Conservation (phyloP, 1,284 basidiomycete species). For the Vanrija sp. region DNA sequence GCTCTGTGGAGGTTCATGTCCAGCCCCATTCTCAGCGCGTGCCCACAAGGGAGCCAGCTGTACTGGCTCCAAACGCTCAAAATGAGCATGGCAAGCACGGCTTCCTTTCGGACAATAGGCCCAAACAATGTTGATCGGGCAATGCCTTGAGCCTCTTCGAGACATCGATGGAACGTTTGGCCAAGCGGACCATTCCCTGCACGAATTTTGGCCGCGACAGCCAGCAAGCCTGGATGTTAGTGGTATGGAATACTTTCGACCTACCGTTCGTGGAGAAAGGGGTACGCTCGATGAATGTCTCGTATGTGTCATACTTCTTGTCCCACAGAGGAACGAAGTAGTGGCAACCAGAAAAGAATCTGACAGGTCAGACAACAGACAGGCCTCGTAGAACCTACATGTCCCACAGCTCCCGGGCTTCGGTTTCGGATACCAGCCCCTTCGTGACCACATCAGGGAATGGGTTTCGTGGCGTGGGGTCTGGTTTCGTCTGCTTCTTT, state of each 20-base stretch:
- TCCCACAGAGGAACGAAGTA: slow-evolving; percentile 92
- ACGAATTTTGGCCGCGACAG: slow-evolving; percentile 84
- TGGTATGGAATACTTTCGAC: background rate
- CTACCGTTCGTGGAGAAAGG: slow-evolving; percentile 67
- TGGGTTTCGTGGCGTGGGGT: slow-evolving; percentile 70
- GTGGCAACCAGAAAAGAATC: slow-evolving; percentile 92
- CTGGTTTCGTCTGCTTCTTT: slow-evolving; percentile 79
- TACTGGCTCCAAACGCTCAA: slow-evolving; percentile 90
- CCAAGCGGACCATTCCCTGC: slow-evolving; percentile 80
- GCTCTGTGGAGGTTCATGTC: slow-evolving; percentile 87
- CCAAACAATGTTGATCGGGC: slow-evolving; percentile 87
- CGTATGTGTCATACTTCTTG: slow-evolving; percentile 83
- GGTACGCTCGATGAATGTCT: slow-evolving; percentile 78
- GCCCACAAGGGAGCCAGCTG: slow-evolving; percentile 79
- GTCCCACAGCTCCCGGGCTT: slow-evolving; percentile 78
- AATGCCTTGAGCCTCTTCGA: slow-evolving; percentile 91
- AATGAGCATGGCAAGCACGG: slow-evolving; percentile 88
- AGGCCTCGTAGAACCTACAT: slow-evolving; percentile 60
- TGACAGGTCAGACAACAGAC: slow-evolving; percentile 43
- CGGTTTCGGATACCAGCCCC: slow-evolving; percentile 68
- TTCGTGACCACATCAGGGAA: slow-evolving; percentile 51
- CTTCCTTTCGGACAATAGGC: slow-evolving; percentile 86
- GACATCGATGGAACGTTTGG: slow-evolving; percentile 78
- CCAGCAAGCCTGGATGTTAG: slow-evolving; percentile 57
- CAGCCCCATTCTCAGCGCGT: slow-evolving; percentile 90